Conservation (phyloP, 2,329 filamentous ascomycete genomes). For the Colletotrichum plurivorum region DNA sequence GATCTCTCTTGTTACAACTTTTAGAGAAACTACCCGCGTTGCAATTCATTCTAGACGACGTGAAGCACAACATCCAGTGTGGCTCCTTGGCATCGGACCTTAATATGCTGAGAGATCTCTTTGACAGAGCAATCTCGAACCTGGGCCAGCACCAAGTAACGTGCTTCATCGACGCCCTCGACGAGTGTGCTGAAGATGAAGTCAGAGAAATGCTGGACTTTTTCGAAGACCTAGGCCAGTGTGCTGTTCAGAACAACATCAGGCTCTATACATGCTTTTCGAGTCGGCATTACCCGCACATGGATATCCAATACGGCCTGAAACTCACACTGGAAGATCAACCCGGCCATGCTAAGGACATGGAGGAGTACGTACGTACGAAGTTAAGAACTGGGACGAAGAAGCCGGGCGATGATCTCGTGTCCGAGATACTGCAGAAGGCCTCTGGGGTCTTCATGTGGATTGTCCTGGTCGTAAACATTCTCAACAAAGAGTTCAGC, state of each 20-base stretch:
- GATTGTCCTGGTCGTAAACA: constrained; percentile 55
- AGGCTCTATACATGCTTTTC: constrained; percentile 58
- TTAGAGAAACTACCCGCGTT: constrained; percentile 7
- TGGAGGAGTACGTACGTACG: constrained; percentile 42
- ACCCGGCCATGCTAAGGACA: constrained; percentile 44
- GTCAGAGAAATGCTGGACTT: constrained; percentile 58
- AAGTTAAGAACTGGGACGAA: constrained; percentile 16
- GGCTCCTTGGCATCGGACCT: neutral
- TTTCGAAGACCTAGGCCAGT: constrained; percentile 53
- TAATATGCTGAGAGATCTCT: neutral
- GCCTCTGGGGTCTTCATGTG: constrained; percentile 61
- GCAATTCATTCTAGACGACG: neutral
- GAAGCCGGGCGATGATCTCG: neutral
- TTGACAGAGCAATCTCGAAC: neutral
- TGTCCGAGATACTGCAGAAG: constrained; percentile 50
- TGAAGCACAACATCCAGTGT: no score
- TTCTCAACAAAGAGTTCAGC: constrained; percentile 53
- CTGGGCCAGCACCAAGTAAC: constrained; percentile 35
- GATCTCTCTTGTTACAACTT: constrained; percentile 35
- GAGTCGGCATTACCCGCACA: constrained; percentile 61
- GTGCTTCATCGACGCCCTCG: constrained; percentile 59
- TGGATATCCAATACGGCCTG: constrained; percentile 11
- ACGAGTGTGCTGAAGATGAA: constrained; percentile 62
- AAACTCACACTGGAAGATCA: constrained; percentile 47
- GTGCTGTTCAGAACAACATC: constrained; percentile 32